A percentile compares a stretch with the other conserved stretches of the same genome.
Evolutionary conservation across 495 filamentous ascomycete species (phyloP).

Genomic region (Hypoxylon crocopeplum): DNA sequence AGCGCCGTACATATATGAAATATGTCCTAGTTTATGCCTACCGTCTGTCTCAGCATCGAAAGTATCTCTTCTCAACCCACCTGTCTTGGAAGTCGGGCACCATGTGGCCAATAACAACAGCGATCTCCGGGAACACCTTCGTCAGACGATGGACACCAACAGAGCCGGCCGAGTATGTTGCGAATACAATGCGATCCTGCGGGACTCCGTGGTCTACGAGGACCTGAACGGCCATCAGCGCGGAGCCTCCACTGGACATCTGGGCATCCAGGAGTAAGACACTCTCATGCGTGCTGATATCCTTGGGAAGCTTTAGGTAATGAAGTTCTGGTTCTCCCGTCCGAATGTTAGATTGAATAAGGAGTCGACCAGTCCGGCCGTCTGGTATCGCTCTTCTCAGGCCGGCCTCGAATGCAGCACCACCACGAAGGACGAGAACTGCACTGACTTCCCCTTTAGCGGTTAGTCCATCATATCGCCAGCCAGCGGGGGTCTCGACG

Average conservation of each 20-base stretch:
- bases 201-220: constrained; percentile 92
- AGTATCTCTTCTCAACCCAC: constrained; percentile 84
- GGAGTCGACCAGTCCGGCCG: constrained; percentile 83
- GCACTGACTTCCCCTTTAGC: constrained; percentile 77
- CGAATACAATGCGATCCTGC: constrained; percentile 84
- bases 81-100: constrained; percentile 76
- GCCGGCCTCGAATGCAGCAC: constrained; percentile 84
- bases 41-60: constrained; percentile 67
- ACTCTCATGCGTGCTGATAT: constrained; percentile 73
- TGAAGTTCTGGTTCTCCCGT: constrained; percentile 93
- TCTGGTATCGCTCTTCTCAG: constrained; percentile 89
- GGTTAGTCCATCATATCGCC: constrained; percentile 70
- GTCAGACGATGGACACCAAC: constrained; percentile 81
- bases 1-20: background rate
- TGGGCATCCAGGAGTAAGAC: constrained; percentile 91
- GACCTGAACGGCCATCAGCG: constrained; percentile 94
- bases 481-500: constrained; percentile 72
- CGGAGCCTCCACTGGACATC: constrained; percentile 91
- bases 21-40: constrained; percentile 18
- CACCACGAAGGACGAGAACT: constrained; percentile 86
- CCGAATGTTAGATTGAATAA: constrained; percentile 86
- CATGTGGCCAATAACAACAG: constrained; percentile 81
- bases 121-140: constrained; percentile 84
- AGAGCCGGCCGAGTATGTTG: constrained; percentile 83
- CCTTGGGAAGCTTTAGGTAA: constrained; percentile 75